Evolutionary conservation across 345 rosid species (phyloP).

Genomic region (Camelina hispida): DNA sequence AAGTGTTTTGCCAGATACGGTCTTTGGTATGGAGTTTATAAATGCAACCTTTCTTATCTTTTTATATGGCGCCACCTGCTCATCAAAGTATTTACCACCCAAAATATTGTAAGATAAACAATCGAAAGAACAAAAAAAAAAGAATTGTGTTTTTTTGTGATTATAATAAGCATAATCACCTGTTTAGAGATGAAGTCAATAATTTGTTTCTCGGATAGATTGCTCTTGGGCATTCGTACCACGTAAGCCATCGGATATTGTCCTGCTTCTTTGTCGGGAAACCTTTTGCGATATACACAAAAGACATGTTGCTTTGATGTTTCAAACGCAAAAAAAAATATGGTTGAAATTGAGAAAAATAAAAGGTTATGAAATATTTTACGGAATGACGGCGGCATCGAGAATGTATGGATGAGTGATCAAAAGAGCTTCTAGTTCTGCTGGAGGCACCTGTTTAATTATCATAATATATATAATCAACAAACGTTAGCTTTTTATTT

Average conservation of each 20-base stretch:
- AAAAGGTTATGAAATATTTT: conserved; percentile 18
- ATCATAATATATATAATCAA: background rate
- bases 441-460: conserved; percentile 71
- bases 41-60: conserved; percentile 56
- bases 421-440: conserved; percentile 80
- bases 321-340: background rate
- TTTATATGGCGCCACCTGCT: conserved; percentile 87
- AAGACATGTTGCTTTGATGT: background rate
- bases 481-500: background rate
- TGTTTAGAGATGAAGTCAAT: conserved; percentile 70
- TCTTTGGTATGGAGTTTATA: conserved; percentile 66
- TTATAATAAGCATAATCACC: conserved; percentile 45
- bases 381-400: conserved; percentile 89
- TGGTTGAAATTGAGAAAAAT: background rate
- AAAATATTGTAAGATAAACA: background rate
- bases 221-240: conserved; percentile 54
- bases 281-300: conserved; percentile 46
- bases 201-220: conserved; percentile 48
- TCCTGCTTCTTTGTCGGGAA: conserved; percentile 79
- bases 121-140: background rate
- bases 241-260: conserved; percentile 86
- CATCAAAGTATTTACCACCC: background rate
- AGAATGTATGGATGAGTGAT: conserved; percentile 65
- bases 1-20: conserved; percentile 81
- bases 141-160: background rate